Evolutionary conservation across 106 monocot genomes (phyloP).

Genomic region (Hemerocallis citrina): DNA sequence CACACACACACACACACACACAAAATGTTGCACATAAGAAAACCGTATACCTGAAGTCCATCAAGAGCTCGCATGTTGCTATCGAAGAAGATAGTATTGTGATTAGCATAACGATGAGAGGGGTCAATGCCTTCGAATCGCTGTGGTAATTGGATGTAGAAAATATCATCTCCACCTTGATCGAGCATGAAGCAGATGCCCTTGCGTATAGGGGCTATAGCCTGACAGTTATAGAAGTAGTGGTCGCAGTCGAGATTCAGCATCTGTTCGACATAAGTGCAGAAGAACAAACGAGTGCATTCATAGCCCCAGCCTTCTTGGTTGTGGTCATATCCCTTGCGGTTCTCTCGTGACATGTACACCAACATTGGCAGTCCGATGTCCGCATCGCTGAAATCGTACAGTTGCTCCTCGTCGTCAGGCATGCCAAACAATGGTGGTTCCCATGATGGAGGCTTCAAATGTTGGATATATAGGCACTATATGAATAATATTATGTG

Average conservation of each 20-base stretch:
- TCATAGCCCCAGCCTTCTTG: constrained; percentile 64
- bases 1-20: no score
- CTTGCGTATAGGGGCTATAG: constrained; percentile 16
- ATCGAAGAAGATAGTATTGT: constrained; percentile 78
- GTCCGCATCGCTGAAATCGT: constrained; percentile 51
- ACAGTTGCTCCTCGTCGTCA: constrained; percentile 29
- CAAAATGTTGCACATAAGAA: no score
- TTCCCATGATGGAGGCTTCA: constrained; percentile 39
- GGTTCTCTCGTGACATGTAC: constrained; percentile 65
- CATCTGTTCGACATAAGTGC: no score
- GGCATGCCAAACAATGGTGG: constrained; percentile 22
- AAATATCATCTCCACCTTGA: constrained; percentile 66
- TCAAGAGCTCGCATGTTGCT: constrained; percentile 76
- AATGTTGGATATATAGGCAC: no score
- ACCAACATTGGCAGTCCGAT: constrained; percentile 59
- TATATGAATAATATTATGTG: no score
- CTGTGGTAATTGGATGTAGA: constrained; percentile 75
- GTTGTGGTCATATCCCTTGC: constrained; percentile 58
- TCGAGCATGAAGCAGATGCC: constrained; percentile 41
- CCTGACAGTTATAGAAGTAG: constrained; percentile 22
- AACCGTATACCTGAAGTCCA: constrained; percentile 27
- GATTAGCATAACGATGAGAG: constrained; percentile 75
- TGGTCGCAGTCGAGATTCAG: constrained; percentile 39
- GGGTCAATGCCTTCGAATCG: constrained; percentile 68
- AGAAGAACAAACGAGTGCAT: no score